Evolutionary conservation across 129 eudicot species (phyloP).

Genomic region (Pulicaria dysenterica): DNA sequence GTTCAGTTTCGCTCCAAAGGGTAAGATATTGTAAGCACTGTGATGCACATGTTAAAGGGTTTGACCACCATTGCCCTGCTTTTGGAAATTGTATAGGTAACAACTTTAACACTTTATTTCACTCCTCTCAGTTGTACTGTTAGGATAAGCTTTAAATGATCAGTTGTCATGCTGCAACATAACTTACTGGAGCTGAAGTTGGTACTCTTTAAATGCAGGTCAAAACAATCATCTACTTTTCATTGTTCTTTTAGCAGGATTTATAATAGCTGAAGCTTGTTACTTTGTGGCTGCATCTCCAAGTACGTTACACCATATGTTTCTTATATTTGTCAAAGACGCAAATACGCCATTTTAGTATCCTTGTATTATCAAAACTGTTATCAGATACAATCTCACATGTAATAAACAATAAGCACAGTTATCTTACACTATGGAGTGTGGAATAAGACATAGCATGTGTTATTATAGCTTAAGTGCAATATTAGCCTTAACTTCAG

Average conservation of each 20-base stretch:
- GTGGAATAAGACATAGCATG: too few species aligned
- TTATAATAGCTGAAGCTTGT: slow-evolving; percentile 57
- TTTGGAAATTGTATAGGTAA: slow-evolving; percentile 87
- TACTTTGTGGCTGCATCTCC: slow-evolving; percentile 51
- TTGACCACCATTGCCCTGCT: slow-evolving; percentile 92
- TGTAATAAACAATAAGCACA: too few species aligned
- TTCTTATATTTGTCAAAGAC: background rate
- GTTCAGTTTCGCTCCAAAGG: slow-evolving; percentile 46
- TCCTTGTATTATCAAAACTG: too few species aligned
- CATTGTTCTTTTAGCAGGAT: slow-evolving; percentile 53
- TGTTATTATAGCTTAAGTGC: too few species aligned
- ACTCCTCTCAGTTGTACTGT: background rate
- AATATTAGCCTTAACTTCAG: too few species aligned
- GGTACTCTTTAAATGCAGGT: slow-evolving; percentile 47
- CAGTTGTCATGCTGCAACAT: background rate
- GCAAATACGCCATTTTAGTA: too few species aligned
- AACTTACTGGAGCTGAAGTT: too few species aligned
- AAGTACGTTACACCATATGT: slow-evolving; percentile 45
- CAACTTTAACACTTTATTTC: slow-evolving; percentile 6
- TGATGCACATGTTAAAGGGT: slow-evolving; percentile 61
- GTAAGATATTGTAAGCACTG: slow-evolving; percentile 64
- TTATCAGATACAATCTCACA: too few species aligned
- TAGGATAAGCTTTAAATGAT: slow-evolving; percentile 2
- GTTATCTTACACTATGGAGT: too few species aligned
- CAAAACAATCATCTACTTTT: slow-evolving; percentile 59